Conservation (phyloP, 2,329 filamentous ascomycete species). For the Alternaria sp. region DNA sequence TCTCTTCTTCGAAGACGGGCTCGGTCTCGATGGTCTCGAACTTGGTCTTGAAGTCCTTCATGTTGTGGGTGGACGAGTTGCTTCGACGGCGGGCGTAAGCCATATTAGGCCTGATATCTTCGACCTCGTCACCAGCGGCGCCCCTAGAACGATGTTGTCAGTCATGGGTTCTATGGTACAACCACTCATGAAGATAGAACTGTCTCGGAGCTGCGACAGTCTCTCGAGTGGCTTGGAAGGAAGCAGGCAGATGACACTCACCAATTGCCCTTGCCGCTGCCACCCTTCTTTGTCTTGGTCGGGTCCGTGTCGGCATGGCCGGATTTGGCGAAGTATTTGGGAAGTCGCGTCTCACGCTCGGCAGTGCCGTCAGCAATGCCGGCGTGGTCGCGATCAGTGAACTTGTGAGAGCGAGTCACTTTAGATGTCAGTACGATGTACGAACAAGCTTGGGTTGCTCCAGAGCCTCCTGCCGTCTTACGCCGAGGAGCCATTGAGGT, state of each 20-base stretch:
- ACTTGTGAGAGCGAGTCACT: conserved; percentile 99
- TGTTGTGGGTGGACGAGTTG: conserved; percentile 79
- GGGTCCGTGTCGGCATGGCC: conserved; percentile 83
- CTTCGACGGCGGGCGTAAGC: conserved; percentile 87
- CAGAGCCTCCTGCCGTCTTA: background rate
- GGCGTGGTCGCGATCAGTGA: conserved; percentile 89
- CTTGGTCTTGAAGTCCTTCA: conserved; percentile 91
- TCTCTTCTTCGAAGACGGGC: conserved; percentile 86
- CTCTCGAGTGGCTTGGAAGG: background rate
- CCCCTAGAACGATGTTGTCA: conserved; percentile 67
- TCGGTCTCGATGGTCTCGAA: conserved; percentile 90
- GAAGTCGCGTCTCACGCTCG: conserved; percentile 73
- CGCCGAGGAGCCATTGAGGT: background rate
- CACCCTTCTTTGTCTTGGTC: conserved; percentile 96
- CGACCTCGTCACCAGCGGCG: conserved; percentile 78
- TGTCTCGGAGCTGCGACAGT: background rate
- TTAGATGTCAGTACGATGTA: conserved; percentile 12
- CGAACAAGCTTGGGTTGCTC: conserved; percentile 3
- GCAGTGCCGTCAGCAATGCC: conserved; percentile 77
- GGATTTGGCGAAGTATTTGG: conserved; percentile 91
- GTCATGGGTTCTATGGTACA: conserved; percentile 2
- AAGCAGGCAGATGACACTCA: conserved; percentile 55
- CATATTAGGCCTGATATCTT: conserved; percentile 83
- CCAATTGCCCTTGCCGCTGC: conserved; percentile 93
- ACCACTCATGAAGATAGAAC: background rate